These are phyloP conservation scores for Coemansia sp. DNA, from an alignment of 192 early-diverging fungal species.

Conservation along the genomic window DNA sequence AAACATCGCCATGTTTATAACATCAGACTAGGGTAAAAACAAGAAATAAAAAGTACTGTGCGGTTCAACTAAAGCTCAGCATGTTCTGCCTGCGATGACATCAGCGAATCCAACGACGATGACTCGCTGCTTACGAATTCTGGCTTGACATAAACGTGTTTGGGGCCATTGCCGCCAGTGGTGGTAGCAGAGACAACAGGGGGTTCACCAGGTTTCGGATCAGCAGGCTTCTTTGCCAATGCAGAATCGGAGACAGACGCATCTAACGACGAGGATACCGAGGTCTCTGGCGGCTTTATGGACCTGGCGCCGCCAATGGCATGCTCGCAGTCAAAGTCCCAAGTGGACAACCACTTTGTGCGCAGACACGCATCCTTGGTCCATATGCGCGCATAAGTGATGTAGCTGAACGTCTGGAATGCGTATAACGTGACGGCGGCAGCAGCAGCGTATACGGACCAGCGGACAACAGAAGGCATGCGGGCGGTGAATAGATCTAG, in stretches of 20 bases:
- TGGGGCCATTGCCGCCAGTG: not conserved
- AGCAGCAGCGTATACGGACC: slow-evolving; percentile 47
- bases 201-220: not conserved
- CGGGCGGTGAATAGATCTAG: slow-evolving; percentile 73
- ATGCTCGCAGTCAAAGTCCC: slow-evolving; percentile 81
- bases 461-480: slow-evolving; percentile 48
- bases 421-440: slow-evolving; percentile 57
- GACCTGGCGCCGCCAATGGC: slow-evolving; percentile 39
- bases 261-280: not conserved
- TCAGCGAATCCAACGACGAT: not conserved
- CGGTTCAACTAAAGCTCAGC: not conserved
- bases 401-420: slow-evolving; percentile 68
- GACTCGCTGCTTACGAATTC: slow-evolving; percentile 5
- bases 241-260: not conserved
- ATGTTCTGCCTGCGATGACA: not conserved
- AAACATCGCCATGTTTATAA: too few relatives aligned
- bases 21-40: not conserved
- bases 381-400: slow-evolving; percentile 81
- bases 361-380: slow-evolving; percentile 69
- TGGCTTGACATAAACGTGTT: slow-evolving; percentile 13
- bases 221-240: not conserved
- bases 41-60: not conserved
- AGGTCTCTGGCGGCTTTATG: slow-evolving; percentile 13
- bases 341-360: slow-evolving; percentile 75
- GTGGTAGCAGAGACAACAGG: not conserved